phyloP scores from a whole-genome alignment of 2,329 filamentous ascomycete species.

The Fusarium cyanostomum region DNA sequence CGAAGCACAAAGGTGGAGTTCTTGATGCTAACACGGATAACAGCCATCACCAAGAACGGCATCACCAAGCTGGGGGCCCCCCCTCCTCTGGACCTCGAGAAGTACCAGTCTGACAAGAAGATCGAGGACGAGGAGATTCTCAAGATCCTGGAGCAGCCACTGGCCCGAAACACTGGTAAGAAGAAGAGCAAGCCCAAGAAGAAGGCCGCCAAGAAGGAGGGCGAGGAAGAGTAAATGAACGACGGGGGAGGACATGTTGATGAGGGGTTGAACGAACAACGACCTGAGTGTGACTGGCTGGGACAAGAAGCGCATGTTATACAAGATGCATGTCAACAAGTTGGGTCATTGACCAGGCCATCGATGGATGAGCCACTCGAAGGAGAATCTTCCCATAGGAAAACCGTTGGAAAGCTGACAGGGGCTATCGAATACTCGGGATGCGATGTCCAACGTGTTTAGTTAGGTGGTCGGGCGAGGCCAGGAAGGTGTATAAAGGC shows the following conservation, averaged over 20 bases:
- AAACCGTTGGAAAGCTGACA: slow-evolving; percentile 28
- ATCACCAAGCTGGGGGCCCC: slow-evolving; percentile 85
- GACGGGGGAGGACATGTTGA: slow-evolving; percentile 20
- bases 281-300: slow-evolving; percentile 12
- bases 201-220: slow-evolving; percentile 65
- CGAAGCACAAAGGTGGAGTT: neutral
- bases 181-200: slow-evolving; percentile 91
- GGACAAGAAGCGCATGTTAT: slow-evolving; percentile 22
- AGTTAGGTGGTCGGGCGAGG: slow-evolving; percentile 29
- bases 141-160: slow-evolving; percentile 89
- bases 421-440: slow-evolving; percentile 26
- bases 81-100: slow-evolving; percentile 77
- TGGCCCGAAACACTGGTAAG: slow-evolving; percentile 87
- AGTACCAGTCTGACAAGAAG: slow-evolving; percentile 96
- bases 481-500: slow-evolving; percentile 40
- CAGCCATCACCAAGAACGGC: slow-evolving; percentile 98
- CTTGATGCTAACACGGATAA: slow-evolving; percentile 20
- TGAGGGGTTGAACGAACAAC: slow-evolving; percentile 27
- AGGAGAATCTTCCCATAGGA: slow-evolving; percentile 15
- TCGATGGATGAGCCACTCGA: slow-evolving; percentile 28
- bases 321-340: slow-evolving; percentile 31
- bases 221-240: slow-evolving; percentile 46
- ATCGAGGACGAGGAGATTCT: slow-evolving; percentile 95
- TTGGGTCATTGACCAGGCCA: slow-evolving; percentile 21
- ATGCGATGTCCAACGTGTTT: slow-evolving; percentile 30